Evolutionary conservation across 1,284 basidiomycete species (phyloP), one percentile per base, ranked within the genome.

Genomic region (Ustilago hordei): DNA sequence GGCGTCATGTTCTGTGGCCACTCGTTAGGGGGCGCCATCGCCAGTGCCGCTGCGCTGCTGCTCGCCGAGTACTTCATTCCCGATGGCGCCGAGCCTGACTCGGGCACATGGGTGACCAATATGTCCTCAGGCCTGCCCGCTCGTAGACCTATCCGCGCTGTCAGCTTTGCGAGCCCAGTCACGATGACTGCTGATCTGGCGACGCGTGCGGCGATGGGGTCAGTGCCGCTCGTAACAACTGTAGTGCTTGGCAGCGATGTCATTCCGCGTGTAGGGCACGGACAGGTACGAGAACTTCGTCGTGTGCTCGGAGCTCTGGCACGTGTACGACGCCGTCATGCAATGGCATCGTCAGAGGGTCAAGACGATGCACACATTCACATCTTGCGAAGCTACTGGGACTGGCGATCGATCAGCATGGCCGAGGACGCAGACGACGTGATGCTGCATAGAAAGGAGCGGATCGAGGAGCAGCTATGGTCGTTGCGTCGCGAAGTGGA

Each of bases 111-210:
- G 84, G 68, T 80, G 23, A 85, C 81, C 41, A 66, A 73, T 55
- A 67, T 67, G 48, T 75, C 69, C 5, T 76, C 60, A 4, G 84
- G 83, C 38, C 62, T 85, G n/a, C 82, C 84, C 3, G 72, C 70
- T 1, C 78, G 75, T 39, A 68, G 84, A 17, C 75, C 67, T 1
- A 82, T 85, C 35, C 79, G 83, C 3, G 81, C 84, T 6, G 79
- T 85, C 23, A 84, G 81, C 41, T 85, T 85, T 73, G 84, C 84
- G 1, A 82, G 80, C 34, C 84, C 84, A 0, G 83, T 84, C 1
- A 84, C 79, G n/a, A 81, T 84, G 60, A 83, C 81, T 15, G 63
- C 78, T 2, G 77, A 78, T 7, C 70, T 85, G 38, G 76, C 82
- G 0, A 39, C 61, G 2, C 61, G 82, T 17, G 79, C 81, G 4